Evolutionary conservation across 345 rosid genomes (phyloP).

Genomic region (Angophora floribunda): DNA sequence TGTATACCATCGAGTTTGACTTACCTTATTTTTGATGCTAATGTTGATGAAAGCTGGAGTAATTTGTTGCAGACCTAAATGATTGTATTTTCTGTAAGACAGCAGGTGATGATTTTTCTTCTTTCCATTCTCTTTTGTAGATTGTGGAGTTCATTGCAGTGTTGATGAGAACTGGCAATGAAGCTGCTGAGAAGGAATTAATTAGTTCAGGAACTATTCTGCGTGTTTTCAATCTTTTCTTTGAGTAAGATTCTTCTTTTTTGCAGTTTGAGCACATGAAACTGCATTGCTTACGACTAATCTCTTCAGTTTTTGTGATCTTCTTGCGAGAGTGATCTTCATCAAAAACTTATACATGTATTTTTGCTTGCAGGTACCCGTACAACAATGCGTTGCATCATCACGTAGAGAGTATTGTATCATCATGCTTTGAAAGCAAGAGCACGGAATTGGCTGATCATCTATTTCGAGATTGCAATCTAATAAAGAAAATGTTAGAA

Average conservation of each 20-base stretch:
- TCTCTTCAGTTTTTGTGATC: not conserved
- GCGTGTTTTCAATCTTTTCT: constrained; percentile 72
- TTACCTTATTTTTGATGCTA: not conserved
- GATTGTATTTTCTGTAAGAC: not conserved
- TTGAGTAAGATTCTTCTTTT: constrained; percentile 50
- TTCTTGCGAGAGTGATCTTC: not conserved
- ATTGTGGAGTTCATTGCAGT: constrained; percentile 96
- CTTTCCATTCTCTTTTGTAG: constrained; percentile 25
- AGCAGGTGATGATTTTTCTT: not conserved
- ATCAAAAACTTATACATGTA: not conserved
- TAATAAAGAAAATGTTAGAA: constrained; percentile 64
- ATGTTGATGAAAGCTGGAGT: not conserved
- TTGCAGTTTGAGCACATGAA: not conserved
- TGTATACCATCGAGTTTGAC: not conserved
- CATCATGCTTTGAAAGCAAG: constrained; percentile 81
- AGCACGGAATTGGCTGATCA: constrained; percentile 51
- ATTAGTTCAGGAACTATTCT: constrained; percentile 70
- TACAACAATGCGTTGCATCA: constrained; percentile 94
- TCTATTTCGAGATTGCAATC: constrained; percentile 73
- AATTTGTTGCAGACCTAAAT: not conserved
- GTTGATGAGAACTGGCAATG: constrained; percentile 70
- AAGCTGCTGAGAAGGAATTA: constrained; percentile 76
- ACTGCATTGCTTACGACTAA: not conserved
- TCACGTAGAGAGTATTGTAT: constrained; percentile 83
- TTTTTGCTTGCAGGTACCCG: constrained; percentile 60